phyloP scores from a whole-genome alignment of 345 rosid genomes.

The Gossypium ekmanianum region DNA sequence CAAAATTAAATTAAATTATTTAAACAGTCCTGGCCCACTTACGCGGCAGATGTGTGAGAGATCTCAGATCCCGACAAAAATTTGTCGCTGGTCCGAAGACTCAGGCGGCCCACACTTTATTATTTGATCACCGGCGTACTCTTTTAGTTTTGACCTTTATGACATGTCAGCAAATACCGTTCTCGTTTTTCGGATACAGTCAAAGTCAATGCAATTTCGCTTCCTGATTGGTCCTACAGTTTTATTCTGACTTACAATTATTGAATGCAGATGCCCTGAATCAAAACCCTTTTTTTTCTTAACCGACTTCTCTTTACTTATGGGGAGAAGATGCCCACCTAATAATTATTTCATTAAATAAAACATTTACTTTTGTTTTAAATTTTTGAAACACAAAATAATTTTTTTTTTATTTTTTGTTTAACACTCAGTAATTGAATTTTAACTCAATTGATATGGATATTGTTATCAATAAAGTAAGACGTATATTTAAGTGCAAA shows the following conservation, averaged over 20 bases:
- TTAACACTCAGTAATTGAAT: too few relatives aligned
- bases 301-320: not conserved
- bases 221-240: slow-evolving; percentile 9
- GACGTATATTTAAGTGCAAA: fast-evolving
- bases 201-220: slow-evolving; percentile 14
- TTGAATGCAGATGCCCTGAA: slow-evolving; percentile 19
- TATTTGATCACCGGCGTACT: slow-evolving; percentile 8
- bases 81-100: not conserved
- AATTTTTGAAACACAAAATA: too few relatives aligned
- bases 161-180: not conserved
- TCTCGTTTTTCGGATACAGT: not conserved
- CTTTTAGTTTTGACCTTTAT: not conserved
- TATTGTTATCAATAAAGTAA: fast-evolving
- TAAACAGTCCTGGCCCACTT: not conserved
- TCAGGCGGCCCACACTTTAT: not conserved
- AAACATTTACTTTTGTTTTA: too few relatives aligned
- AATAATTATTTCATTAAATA: not conserved
- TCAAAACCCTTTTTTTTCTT: not conserved
- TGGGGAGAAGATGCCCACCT: not conserved
- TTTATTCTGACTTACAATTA: not conserved
- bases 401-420: too few relatives aligned
- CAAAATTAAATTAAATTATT: not conserved
- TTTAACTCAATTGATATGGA: too few relatives aligned
- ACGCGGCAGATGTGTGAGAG: not conserved
- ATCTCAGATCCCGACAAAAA: not conserved